Conservation (phyloP, 2,329 filamentous ascomycete species). For the Sordariomycetes sp. region DNA sequence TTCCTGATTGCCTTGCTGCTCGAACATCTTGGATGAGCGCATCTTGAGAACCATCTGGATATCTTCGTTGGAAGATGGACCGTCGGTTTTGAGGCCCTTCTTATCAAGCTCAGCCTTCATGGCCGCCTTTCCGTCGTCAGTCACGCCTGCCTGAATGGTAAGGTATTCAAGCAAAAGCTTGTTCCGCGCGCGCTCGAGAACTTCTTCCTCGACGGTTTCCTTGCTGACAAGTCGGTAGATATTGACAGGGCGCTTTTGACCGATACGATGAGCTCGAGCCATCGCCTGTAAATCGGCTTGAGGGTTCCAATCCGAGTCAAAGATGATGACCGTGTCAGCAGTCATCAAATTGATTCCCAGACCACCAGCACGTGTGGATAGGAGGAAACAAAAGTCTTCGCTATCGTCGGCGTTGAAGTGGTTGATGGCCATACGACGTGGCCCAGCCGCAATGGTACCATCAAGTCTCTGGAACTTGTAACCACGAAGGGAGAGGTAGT, state of each 20-base stretch:
- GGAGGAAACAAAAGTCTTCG: constrained; percentile 89
- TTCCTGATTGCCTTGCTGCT: constrained; percentile 92
- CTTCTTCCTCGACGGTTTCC: constrained; percentile 96
- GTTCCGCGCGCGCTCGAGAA: constrained; percentile 90
- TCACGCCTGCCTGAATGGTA: constrained; percentile 93
- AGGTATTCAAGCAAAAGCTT: constrained; percentile 96
- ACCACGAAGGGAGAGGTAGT: constrained; percentile 87
- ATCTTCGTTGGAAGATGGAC: constrained; percentile 85
- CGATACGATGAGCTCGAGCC: constrained; percentile 96
- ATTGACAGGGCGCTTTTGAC: constrained; percentile 90
- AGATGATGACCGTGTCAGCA: constrained; percentile 93
- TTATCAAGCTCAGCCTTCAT: constrained; percentile 67
- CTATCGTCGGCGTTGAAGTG: constrained; percentile 97
- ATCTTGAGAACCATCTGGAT: constrained; percentile 96
- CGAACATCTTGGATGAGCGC: constrained; percentile 98
- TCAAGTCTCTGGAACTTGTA: constrained; percentile 93
- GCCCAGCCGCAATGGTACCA: constrained; percentile 82
- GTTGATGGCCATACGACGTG: constrained; percentile 88
- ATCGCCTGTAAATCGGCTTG: constrained; percentile 97
- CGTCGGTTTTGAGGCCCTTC: constrained; percentile 63
- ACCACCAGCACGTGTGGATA: constrained; percentile 92
- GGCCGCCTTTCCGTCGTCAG: constrained; percentile 85
- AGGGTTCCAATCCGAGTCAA: constrained; percentile 98
- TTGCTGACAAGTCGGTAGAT: constrained; percentile 96
- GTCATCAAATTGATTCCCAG: constrained; percentile 99